Conservation (phyloP, 1,139 yeast species). For the Meyerozyma athensensis region DNA sequence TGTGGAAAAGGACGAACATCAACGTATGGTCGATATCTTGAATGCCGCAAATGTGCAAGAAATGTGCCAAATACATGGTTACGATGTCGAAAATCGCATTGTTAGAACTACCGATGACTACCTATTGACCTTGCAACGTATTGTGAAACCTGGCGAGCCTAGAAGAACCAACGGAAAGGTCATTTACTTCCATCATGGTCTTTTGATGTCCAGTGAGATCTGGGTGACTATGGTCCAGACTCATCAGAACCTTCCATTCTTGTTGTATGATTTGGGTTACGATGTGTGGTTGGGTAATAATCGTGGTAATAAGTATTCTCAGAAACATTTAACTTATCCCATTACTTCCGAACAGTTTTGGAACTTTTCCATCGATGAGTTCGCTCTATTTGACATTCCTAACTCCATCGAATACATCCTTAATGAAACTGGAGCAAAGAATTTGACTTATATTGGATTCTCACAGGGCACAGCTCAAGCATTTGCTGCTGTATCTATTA, state of each 20-base stretch:
- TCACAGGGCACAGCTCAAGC: conserved; percentile 93
- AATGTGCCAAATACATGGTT: conserved; percentile 37
- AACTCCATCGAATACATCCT: conserved; percentile 37
- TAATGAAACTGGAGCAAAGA: conserved; percentile 18
- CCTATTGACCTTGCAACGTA: conserved; percentile 32
- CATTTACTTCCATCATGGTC: conserved; percentile 85
- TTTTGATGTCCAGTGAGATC: conserved; percentile 85
- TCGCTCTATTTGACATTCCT: conserved; percentile 45
- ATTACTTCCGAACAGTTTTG: conserved; percentile 38
- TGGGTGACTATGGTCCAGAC: conserved; percentile 75
- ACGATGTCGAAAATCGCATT: conserved; percentile 33
- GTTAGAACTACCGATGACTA: conserved; percentile 38
- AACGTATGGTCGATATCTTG: conserved; percentile 28
- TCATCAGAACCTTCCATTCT: conserved; percentile 65
- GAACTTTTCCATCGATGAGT: conserved; percentile 46
- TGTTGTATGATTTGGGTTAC: conserved; percentile 72
- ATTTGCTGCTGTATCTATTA: conserved; percentile 73
- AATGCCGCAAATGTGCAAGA: conserved; percentile 30
- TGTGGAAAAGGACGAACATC: conserved; percentile 19
- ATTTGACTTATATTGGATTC: conserved; percentile 73
- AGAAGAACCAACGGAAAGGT: conserved; percentile 35
- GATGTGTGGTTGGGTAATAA: conserved; percentile 95
- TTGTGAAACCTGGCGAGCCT: conserved; percentile 12
- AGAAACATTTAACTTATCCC: conserved; percentile 34
- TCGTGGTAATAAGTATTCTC: conserved; percentile 83